A percentile compares a stretch with the other conserved stretches of the same genome.
Evolutionary conservation across 2,329 filamentous ascomycete genomes (phyloP).

Genomic region (Claviceps digitariae): DNA sequence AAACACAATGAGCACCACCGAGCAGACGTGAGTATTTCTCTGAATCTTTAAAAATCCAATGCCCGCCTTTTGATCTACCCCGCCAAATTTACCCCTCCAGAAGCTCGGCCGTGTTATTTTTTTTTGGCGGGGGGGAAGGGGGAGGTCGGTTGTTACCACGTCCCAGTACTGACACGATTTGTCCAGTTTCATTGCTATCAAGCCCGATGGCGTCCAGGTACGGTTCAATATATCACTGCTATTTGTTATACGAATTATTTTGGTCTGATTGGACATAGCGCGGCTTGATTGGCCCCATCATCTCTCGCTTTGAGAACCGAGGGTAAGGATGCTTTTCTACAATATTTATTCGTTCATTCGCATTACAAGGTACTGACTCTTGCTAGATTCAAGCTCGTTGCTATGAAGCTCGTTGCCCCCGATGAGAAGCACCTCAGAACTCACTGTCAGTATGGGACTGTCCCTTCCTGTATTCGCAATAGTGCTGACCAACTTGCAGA

Average conservation of each 20-base stretch:
- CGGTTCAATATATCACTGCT: slow-evolving; percentile 12
- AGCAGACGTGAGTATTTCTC: slow-evolving; percentile 62
- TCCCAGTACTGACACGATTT: slow-evolving; percentile 11
- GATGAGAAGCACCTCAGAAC: slow-evolving; percentile 92
- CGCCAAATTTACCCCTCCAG: slow-evolving; percentile 17
- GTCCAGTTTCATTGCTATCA: slow-evolving; percentile 96
- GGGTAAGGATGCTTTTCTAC: slow-evolving; percentile 41
- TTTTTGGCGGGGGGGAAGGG: background rate
- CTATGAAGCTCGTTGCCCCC: slow-evolving; percentile 88
- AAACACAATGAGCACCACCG: slow-evolving; percentile 53
- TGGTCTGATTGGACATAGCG: slow-evolving; percentile 42
- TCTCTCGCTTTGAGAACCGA: slow-evolving; percentile 94
- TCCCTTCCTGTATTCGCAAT: slow-evolving; percentile 3
- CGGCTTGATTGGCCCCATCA: slow-evolving; percentile 94
- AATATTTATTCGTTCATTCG: background rate
- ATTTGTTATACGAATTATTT: background rate
- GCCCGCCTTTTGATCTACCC: slow-evolving; percentile 13
- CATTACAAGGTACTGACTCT: slow-evolving; percentile 2
- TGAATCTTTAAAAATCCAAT: background rate
- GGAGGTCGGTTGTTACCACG: background rate
- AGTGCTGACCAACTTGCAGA: slow-evolving; percentile 34
- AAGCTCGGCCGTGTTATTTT: slow-evolving; percentile 1
- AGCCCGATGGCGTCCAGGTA: slow-evolving; percentile 99
- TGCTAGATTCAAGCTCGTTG: slow-evolving; percentile 73
- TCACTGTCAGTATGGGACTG: slow-evolving; percentile 52